Conservation (phyloP, 148 eudicot species). For the Silene conica region DNA sequence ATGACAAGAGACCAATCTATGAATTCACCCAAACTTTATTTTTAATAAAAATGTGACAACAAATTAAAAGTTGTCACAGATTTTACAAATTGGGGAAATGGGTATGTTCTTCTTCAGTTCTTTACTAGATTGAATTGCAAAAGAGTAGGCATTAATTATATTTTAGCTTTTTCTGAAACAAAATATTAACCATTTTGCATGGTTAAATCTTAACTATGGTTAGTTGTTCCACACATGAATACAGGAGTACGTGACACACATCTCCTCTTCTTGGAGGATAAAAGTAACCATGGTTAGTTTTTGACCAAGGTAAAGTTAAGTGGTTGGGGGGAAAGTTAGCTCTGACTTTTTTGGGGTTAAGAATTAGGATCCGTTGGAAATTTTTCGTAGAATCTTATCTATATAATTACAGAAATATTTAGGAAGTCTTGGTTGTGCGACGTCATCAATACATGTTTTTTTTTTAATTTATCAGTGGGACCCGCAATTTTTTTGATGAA, state of each 20-base stretch:
- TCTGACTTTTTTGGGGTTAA: background rate
- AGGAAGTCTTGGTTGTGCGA: too few relatives aligned
- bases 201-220: conserved; percentile 10
- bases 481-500: too few relatives aligned
- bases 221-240: background rate
- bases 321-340: background rate
- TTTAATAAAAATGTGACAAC: background rate
- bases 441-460: too few relatives aligned
- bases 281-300: conserved; percentile 26
- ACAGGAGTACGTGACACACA: too few relatives aligned
- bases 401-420: too few relatives aligned
- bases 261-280: background rate
- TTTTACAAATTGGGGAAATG: conserved; percentile 4
- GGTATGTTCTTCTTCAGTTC: background rate
- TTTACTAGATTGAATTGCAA: background rate
- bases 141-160: background rate
- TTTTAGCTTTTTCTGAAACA: background rate
- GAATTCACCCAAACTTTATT: conserved; percentile 1
- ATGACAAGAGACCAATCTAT: conserved; percentile 20
- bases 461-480: too few relatives aligned
- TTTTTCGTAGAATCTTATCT: too few relatives aligned
- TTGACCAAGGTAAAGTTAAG: conserved; percentile 7
- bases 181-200: background rate
- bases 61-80: background rate
- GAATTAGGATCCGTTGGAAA: background rate